These are phyloP conservation scores for Amanita subjunquillea DNA, from an alignment of 768 basidiomycete genomes.

Conservation along the genomic window DNA sequence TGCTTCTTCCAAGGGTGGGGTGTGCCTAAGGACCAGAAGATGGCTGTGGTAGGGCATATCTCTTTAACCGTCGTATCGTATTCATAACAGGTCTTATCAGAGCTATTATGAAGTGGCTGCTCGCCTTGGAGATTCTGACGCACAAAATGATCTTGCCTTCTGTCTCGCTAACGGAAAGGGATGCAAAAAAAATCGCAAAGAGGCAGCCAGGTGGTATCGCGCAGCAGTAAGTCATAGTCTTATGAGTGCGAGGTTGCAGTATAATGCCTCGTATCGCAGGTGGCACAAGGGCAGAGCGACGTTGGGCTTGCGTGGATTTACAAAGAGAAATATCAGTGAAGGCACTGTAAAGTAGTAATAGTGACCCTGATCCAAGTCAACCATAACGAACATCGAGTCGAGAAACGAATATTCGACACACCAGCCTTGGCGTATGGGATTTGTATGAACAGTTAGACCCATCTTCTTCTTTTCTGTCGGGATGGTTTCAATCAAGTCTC, in stretches of 20 bases:
- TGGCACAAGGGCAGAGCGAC: constrained; percentile 66
- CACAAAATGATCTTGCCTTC: constrained; percentile 79
- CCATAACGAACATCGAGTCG: constrained; percentile 20
- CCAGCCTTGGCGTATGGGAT: constrained; percentile 65
- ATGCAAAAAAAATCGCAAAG: constrained; percentile 80
- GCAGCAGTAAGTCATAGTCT: constrained; percentile 47
- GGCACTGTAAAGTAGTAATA: neutral
- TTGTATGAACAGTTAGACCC: constrained; percentile 49
- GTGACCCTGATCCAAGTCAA: neutral
- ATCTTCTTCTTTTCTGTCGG: neutral
- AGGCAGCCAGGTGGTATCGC: constrained; percentile 85
- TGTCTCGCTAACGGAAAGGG: constrained; percentile 82
- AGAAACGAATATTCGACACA: constrained; percentile 43
- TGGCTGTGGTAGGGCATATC: constrained; percentile 60
- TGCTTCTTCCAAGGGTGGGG: constrained; percentile 95
- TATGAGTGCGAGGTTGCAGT: neutral
- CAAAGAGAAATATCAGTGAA: constrained; percentile 69
- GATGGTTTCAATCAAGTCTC: neutral
- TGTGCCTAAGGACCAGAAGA: constrained; percentile 76
- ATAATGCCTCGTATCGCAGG: constrained; percentile 12
- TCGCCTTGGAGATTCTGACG: constrained; percentile 75
- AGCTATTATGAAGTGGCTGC: constrained; percentile 83
- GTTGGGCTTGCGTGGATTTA: constrained; percentile 87
- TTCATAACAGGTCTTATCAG: constrained; percentile 21
- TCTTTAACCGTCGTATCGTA: neutral